A percentile compares a stretch with the other conserved stretches of the same genome.
These are phyloP conservation scores for Panaeolus cyanescens DNA, from an alignment of 768 basidiomycete genomes.

Conservation along the genomic window DNA sequence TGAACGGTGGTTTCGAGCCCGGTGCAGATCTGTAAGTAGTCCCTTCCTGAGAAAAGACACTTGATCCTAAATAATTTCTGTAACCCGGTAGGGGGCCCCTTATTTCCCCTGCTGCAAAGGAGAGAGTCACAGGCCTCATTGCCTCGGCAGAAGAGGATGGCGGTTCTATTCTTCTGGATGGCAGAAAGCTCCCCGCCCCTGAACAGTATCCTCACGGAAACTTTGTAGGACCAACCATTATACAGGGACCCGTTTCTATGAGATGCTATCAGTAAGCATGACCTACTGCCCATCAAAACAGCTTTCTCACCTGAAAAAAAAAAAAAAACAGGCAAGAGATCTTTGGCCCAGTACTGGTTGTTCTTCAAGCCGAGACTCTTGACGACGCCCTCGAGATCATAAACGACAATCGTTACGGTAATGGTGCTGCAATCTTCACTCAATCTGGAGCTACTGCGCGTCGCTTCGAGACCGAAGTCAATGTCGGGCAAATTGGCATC, in stretches of 20 bases:
- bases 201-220: conserved; percentile 82
- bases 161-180: conserved; percentile 86
- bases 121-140: conserved; percentile 75
- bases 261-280: conserved; percentile 76
- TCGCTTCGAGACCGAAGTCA: conserved; percentile 86
- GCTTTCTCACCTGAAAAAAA: neutral
- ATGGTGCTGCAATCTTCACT: conserved; percentile 95
- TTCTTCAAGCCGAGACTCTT: conserved; percentile 78
- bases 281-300: neutral
- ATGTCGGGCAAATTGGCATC: conserved; percentile 92
- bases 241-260: conserved; percentile 85
- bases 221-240: conserved; percentile 91
- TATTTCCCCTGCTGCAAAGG: conserved; percentile 82
- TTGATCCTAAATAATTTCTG: conserved; percentile 2
- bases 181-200: conserved; percentile 66
- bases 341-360: conserved; percentile 87
- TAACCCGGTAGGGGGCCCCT: conserved; percentile 59
- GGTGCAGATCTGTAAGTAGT: conserved; percentile 72
- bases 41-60: neutral
- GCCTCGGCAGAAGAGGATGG: conserved; percentile 77
- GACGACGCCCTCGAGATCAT: conserved; percentile 91
- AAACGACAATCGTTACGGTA: conserved; percentile 90
- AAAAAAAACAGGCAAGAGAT: conserved; percentile 75
- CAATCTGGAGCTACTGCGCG: conserved; percentile 94
- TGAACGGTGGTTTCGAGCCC: conserved; percentile 89